A percentile compares a stretch with the other conserved stretches of the same genome.
Conservation (phyloP, 192 early-diverging fungal genomes). For the Entomortierella beljakovae region DNA sequence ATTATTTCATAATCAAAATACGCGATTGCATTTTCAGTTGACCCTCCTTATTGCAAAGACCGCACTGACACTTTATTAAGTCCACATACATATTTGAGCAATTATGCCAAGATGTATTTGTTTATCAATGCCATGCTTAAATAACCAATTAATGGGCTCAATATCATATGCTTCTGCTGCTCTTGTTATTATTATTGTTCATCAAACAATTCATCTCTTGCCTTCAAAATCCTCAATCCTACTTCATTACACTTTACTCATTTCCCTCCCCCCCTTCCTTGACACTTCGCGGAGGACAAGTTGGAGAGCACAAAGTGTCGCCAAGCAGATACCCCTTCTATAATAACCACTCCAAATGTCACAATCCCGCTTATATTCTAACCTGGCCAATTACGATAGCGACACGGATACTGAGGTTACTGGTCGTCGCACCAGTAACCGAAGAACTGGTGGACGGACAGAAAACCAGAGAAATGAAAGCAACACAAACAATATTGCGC, state of each 20-base stretch:
- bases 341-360: neutral
- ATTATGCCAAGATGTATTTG: neutral
- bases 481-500: neutral
- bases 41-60: too few species aligned
- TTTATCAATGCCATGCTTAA: neutral
- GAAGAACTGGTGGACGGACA: neutral
- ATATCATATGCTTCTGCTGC: neutral
- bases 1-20: too few species aligned
- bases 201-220: too few species aligned
- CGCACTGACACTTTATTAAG: too few species aligned
- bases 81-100: neutral
- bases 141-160: neutral
- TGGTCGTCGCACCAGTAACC: neutral
- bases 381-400: neutral
- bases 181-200: too few species aligned
- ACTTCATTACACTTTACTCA: too few species aligned
- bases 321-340: neutral
- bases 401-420: neutral
- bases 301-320: neutral
- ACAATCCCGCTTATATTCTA: neutral
- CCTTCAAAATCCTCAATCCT: too few species aligned
- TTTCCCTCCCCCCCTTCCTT: neutral
- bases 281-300: neutral
- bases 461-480: neutral
- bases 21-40: too few species aligned